phyloP scores from a whole-genome alignment of 768 basidiomycete species.

The Hygrocybe punicea region DNA sequence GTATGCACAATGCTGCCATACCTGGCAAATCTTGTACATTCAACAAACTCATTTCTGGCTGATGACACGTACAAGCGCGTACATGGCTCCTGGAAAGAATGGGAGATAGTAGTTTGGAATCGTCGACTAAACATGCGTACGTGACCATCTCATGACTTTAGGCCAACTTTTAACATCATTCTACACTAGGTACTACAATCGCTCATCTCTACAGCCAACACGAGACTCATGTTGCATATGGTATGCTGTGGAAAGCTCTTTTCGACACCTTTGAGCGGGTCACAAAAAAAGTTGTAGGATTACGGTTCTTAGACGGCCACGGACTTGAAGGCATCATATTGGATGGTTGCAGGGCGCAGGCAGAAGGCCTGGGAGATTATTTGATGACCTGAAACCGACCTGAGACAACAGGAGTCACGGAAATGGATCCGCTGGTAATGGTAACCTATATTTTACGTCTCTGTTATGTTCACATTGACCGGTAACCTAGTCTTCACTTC shows the following conservation, averaged over 20 bases:
- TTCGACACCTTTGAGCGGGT: slow-evolving; percentile 7
- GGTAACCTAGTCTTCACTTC: too few relatives aligned
- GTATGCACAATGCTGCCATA: slow-evolving; percentile 15
- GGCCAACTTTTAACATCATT: background rate
- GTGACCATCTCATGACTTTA: background rate
- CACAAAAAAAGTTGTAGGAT: too few relatives aligned
- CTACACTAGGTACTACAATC: slow-evolving; percentile 5
- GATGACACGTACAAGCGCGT: slow-evolving; percentile 20
- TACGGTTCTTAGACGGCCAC: too few relatives aligned
- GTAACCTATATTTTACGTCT: too few relatives aligned
- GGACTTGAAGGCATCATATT: too few relatives aligned
- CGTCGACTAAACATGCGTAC: slow-evolving; percentile 11
- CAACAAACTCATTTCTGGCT: slow-evolving; percentile 6
- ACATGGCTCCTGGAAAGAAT: slow-evolving; percentile 20
- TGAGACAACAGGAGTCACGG: too few relatives aligned
- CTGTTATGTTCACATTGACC: too few relatives aligned
- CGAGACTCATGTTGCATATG: slow-evolving; percentile 11
- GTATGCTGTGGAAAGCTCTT: slow-evolving; percentile 5
- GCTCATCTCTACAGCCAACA: slow-evolving; percentile 9
- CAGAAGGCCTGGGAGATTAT: too few relatives aligned
- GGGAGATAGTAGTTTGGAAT: slow-evolving; percentile 22
- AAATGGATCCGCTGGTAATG: too few relatives aligned
- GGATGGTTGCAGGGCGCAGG: too few relatives aligned
- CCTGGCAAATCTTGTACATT: slow-evolving; percentile 12
- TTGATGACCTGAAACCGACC: too few relatives aligned